phyloP scores from a whole-genome alignment of 768 basidiomycete genomes.

The Trametes coccinea region DNA sequence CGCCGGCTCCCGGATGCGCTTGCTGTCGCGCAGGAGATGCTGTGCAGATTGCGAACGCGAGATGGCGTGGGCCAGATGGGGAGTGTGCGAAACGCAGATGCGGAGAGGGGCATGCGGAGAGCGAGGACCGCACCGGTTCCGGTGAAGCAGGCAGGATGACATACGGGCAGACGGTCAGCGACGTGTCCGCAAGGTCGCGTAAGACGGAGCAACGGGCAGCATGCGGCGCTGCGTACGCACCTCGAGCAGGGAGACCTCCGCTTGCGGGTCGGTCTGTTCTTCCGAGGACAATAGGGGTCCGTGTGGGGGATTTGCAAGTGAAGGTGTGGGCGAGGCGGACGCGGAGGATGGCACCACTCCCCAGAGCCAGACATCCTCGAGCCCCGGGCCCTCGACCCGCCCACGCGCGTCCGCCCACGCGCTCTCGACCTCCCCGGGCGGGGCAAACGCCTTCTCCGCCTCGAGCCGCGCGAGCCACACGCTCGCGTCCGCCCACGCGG shows the following conservation, averaged over 20 bases:
- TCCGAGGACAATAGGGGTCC: background rate
- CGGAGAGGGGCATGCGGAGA: background rate
- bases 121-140: conserved; percentile 19
- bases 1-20: conserved; percentile 40
- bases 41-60: conserved; percentile 10
- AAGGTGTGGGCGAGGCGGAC: background rate
- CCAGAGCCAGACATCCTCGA: conserved; percentile 55
- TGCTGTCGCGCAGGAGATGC: conserved; percentile 44
- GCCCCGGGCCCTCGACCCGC: conserved; percentile 35
- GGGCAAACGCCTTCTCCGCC: conserved; percentile 39
- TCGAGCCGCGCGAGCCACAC: conserved; percentile 58
- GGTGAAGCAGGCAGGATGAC: background rate
- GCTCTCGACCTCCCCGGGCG: conserved; percentile 29
- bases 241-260: conserved; percentile 26
- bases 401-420: conserved; percentile 50
- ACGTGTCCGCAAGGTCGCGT: no score
- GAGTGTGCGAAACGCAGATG: background rate
- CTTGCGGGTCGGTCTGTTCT: conserved; percentile 8
- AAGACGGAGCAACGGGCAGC: background rate
- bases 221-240: conserved; percentile 22
- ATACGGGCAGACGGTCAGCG: background rate
- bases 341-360: conserved; percentile 30
- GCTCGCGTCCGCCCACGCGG: conserved; percentile 32
- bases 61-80: no score
- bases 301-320: background rate